Evolutionary conservation across 1,284 basidiomycete species (phyloP).

Genomic region (Cryptococcus amylolentus): DNA sequence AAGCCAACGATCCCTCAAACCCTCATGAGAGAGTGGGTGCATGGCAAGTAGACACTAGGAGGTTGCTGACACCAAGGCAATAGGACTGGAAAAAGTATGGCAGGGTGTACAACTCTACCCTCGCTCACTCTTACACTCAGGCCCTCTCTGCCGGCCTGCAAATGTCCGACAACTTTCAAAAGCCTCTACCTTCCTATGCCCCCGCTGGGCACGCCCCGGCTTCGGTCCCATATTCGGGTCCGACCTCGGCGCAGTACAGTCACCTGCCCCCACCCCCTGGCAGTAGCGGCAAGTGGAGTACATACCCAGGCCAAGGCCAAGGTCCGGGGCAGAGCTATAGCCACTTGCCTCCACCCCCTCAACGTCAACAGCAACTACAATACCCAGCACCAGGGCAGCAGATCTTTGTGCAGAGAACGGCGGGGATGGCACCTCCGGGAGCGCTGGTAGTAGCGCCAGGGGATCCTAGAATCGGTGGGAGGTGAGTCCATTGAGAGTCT

Average conservation of each 20-base stretch:
- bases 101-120: slow-evolving; percentile 40
- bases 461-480: slow-evolving; percentile 45
- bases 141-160: slow-evolving; percentile 23
- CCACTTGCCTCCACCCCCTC: slow-evolving; percentile 12
- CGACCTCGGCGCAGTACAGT: slow-evolving; percentile 4
- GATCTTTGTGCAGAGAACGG: slow-evolving; percentile 18
- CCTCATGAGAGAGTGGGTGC: slow-evolving; percentile 35
- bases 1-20: slow-evolving; percentile 40
- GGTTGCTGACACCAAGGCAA: not conserved
- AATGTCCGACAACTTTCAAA: slow-evolving; percentile 40
- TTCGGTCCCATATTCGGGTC: not conserved
- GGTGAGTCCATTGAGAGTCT: slow-evolving; percentile 21
- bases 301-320: slow-evolving; percentile 26
- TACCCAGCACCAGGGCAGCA: slow-evolving; percentile 10
- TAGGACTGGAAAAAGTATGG: slow-evolving; percentile 49
- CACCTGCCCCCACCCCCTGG: slow-evolving; percentile 19
- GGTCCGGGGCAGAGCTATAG: not conserved
- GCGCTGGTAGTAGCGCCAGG: slow-evolving; percentile 40
- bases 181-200: slow-evolving; percentile 29
- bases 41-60: not conserved
- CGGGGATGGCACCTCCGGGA: slow-evolving; percentile 22
- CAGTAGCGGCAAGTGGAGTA: slow-evolving; percentile 18
- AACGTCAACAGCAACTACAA: slow-evolving; percentile 15
- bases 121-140: slow-evolving; percentile 36
- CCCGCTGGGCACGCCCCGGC: not conserved